phyloP scores from a whole-genome alignment of 2,329 filamentous ascomycete species.

The Penicillium sp. region DNA sequence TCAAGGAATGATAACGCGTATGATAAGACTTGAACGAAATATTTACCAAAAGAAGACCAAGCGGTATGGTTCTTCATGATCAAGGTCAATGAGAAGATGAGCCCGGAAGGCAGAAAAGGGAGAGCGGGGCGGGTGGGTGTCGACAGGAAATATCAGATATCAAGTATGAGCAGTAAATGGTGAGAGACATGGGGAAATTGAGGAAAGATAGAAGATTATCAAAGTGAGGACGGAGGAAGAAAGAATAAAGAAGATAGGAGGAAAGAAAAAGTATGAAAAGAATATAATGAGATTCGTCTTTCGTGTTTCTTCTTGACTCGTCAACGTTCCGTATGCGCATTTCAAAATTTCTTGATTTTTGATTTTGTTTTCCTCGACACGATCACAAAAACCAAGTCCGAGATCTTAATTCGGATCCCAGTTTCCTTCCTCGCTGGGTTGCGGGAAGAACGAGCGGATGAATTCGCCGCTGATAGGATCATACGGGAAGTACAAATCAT shows the following conservation, averaged over 20 bases:
- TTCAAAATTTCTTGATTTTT: background rate
- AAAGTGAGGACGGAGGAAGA: background rate
- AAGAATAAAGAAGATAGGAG: background rate
- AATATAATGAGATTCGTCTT: background rate
- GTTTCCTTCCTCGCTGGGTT: constrained; percentile 26
- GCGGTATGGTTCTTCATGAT: background rate
- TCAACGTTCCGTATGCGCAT: background rate
- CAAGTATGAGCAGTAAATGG: background rate
- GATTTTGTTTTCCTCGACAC: background rate
- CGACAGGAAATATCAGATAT: background rate
- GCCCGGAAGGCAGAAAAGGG: background rate
- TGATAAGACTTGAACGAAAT: background rate
- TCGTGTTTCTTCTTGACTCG: background rate
- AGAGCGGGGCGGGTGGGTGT: background rate
- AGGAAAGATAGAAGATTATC: background rate
- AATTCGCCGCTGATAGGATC: constrained; percentile 44
- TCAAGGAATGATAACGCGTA: background rate
- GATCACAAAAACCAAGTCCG: background rate
- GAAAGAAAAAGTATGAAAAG: background rate
- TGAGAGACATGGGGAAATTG: background rate
- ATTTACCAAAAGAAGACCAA: background rate
- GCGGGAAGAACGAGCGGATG: constrained; percentile 43
- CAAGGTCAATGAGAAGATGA: background rate
- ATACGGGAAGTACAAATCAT: constrained; percentile 41
- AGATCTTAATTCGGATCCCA: constrained; percentile 26